Conservation (phyloP, 495 filamentous ascomycete species). For the Lasiosphaeria miniovina region DNA sequence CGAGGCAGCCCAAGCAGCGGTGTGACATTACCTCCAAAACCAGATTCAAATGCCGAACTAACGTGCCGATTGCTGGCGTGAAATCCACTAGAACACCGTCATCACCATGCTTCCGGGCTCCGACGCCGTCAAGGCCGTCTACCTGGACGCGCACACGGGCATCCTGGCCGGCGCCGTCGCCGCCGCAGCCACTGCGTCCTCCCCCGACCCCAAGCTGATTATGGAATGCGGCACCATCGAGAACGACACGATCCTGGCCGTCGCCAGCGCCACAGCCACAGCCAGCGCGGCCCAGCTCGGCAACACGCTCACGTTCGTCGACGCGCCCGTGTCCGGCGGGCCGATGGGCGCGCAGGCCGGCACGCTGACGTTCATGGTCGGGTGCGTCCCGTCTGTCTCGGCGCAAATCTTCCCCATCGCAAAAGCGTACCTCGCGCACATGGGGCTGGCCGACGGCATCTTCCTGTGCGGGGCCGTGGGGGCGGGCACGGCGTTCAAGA, state of each 20-base stretch:
- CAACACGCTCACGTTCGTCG: conserved; percentile 27
- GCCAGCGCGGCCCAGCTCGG: conserved; percentile 14
- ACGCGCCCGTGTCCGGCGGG: conserved; percentile 33
- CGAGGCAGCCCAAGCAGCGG: conserved; percentile 43
- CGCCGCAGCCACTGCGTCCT: not conserved
- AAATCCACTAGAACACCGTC: conserved; percentile 28
- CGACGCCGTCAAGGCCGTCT: conserved; percentile 36
- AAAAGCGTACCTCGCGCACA: conserved; percentile 20
- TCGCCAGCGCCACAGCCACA: conserved; percentile 26
- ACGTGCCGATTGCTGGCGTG: not conserved
- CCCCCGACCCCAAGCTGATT: conserved; percentile 27
- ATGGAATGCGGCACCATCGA: conserved; percentile 49
- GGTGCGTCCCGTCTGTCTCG: conserved; percentile 12
- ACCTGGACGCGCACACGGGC: conserved; percentile 37
- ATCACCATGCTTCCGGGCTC: conserved; percentile 44
- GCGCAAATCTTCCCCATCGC: conserved; percentile 16
- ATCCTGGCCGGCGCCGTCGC: conserved; percentile 29
- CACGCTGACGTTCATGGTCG: conserved; percentile 48
- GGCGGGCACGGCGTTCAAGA: conserved; percentile 38
- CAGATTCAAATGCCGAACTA: not conserved
- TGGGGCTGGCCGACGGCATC: conserved; percentile 30
- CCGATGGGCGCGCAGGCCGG: conserved; percentile 46
- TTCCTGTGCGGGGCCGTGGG: conserved; percentile 36
- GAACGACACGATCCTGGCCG: conserved; percentile 29
- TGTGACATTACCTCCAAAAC: conserved; percentile 14